Base-by-base conservation (phyloP, 1,284 basidiomycete genomes). In the Moesziomyces parantarcticus region DNA sequence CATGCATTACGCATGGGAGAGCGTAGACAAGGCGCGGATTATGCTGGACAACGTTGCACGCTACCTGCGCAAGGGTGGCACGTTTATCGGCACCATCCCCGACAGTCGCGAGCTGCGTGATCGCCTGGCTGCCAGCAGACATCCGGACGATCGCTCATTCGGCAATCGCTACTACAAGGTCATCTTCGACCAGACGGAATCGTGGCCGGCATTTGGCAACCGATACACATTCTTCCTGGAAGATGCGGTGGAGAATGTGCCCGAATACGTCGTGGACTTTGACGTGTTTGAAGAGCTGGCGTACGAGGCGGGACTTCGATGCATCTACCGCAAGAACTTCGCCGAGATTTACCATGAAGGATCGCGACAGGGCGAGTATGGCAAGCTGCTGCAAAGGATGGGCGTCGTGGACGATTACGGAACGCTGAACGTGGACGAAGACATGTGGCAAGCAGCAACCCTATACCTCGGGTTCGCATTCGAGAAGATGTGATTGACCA, bases 1-100 rank as follows among this genome's bases (percentile, higher is more conserved):
- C 85, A 97, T 99, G 93, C 97, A 99, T 84, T 99, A 99, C 82
- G 97, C 96, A 9, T 99, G 98, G 84, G 94, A 98, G 83, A 91
- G 88, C 41, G 89, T 90, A 29, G 86, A 88, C 53, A 97, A 97
- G 84, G 93, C 91, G 25, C 88, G 93, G 36, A 90, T 89, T 80
- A 97, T 99, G 96, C 88, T 99, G 26, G 88, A 91, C 52, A 99
- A 99, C 82, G 95, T 96, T 23, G 89, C 90, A 53, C 85, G 88
- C 42, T 91, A 91, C 86, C 87, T 99, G 49, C 87, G 92, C 39
- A 86, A 87, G 23, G 95, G 95, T 29, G 97, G 97, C 3, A 85
- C 90, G 14, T 97, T 98, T 78, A 89, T 99, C 54, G 97, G 96
- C 26, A 99, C 97, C 0, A 92, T 97, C 65, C 94, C 96, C 5